Base-by-base conservation (phyloP, 2,329 filamentous ascomycete species). In the Fusarium pseudonygamai region DNA sequence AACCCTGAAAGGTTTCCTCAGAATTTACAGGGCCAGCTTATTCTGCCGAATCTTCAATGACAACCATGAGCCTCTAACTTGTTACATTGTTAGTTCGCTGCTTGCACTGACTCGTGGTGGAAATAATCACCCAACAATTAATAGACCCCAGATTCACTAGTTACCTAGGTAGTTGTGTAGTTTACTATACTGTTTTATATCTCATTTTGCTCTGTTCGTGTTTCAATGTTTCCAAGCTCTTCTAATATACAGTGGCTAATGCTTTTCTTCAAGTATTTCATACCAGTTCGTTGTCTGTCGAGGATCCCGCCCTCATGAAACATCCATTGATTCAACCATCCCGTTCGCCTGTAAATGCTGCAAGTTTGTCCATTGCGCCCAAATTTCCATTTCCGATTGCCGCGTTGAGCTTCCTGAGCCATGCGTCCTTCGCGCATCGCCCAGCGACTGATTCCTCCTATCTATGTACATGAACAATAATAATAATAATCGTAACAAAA, bases 301-400 rank as follows among this genome's bases (percentile, higher is more conserved):
- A 58, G 67, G 67, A 64, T 74, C 67, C 71, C 22, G 71, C 46
- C 71, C 71, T 61, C 47, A 18, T 71, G 39, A 69, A 64, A 68
- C 56, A 46, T 65, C 42, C 57, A 30, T 58, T 74, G 64, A 39
- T 50, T 45, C 36, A 28, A 39, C 55, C 59, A 53, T 65, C 49
- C 47, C 30, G 55, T 74, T 47, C 72, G 56, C 72, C 71, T 69
- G 60, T 74, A 74, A 74, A 74, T 74, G 72, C 72, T 74, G 43
- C 57, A 69, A 71, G 45, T 60, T 22, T 47, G 26, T 50, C 72
- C 60, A 24, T 66, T 66, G 57, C 68, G 64, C 67, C 64, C 57
- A 28, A 60, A 57, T 45, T 49, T 20, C 39, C 45, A 61, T 24
- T 68, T 34, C 30, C 57, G 49, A n/a, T 45, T 32, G 42, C 30